Conservation (phyloP, 2,329 filamentous ascomycete genomes). For the Hymenoscyphus fraxineus region DNA sequence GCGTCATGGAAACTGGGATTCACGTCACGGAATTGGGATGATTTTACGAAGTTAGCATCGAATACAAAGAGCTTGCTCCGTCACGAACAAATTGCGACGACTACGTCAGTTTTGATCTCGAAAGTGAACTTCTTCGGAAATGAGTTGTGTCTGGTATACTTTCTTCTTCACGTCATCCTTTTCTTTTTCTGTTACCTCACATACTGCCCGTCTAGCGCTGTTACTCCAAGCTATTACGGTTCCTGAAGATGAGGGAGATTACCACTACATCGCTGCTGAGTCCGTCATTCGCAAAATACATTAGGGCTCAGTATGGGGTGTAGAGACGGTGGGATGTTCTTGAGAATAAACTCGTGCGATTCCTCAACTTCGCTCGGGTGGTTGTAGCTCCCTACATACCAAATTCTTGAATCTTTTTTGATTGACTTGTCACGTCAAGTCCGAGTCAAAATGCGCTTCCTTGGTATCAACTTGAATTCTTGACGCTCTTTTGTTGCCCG, state of each 20-base stretch:
- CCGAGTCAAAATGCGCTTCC: not conserved
- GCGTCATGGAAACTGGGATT: slow-evolving; percentile 19
- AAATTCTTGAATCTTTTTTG: not conserved
- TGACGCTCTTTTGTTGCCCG: not conserved
- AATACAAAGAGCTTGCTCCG: slow-evolving; percentile 20
- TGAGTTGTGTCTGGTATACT: not conserved
- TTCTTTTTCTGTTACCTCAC: slow-evolving; percentile 47
- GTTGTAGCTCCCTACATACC: slow-evolving; percentile 38
- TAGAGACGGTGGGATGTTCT: slow-evolving; percentile 53
- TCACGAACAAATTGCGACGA: not conserved
- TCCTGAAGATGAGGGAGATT: slow-evolving; percentile 57
- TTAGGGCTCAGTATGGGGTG: slow-evolving; percentile 48
- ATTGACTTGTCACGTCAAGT: not conserved
- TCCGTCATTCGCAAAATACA: slow-evolving; percentile 50
- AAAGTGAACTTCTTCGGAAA: not conserved
- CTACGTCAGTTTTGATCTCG: not conserved
- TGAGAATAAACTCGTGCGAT: slow-evolving; percentile 48
- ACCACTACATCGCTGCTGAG: slow-evolving; percentile 49
- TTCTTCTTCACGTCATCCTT: slow-evolving; percentile 20
- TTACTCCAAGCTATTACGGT: slow-evolving; percentile 51
- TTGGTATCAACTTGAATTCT: not conserved
- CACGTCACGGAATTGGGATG: slow-evolving; percentile 22
- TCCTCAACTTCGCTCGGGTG: slow-evolving; percentile 35
- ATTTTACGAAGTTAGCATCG: slow-evolving; percentile 21
- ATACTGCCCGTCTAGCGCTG: slow-evolving; percentile 55